These are phyloP conservation scores for Hysterium pulicare DNA, from an alignment of 2,329 filamentous ascomycete genomes.

Conservation along the genomic window DNA sequence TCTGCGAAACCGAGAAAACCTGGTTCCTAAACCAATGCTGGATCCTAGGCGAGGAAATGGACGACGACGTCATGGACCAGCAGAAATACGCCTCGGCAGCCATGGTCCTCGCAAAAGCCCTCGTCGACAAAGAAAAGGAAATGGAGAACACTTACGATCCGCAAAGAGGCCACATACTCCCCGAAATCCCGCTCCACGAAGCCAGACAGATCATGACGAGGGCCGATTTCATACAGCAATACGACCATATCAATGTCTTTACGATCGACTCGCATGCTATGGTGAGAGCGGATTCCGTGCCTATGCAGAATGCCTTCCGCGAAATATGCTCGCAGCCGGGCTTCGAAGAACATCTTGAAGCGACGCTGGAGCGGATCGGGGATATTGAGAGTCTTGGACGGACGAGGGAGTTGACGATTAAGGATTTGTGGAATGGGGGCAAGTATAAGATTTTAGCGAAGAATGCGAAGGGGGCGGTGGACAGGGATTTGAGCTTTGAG, in stretches of 20 bases:
- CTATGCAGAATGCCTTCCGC: slow-evolving; percentile 90
- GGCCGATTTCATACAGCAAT: slow-evolving; percentile 86
- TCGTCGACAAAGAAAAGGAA: slow-evolving; percentile 79
- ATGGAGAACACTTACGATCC: slow-evolving; percentile 61
- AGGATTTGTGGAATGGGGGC: slow-evolving; percentile 83
- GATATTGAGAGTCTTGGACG: slow-evolving; percentile 90
- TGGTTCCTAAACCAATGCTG: slow-evolving; percentile 78
- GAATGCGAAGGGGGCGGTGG: slow-evolving; percentile 26
- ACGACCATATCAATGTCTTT: slow-evolving; percentile 93
- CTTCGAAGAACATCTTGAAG: slow-evolving; percentile 79
- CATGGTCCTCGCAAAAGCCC: slow-evolving; percentile 86
- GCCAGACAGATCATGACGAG: slow-evolving; percentile 81
- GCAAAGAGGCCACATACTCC: slow-evolving; percentile 69
- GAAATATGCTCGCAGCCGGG: slow-evolving; percentile 74
- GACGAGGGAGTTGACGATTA: slow-evolving; percentile 92
- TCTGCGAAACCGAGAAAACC: slow-evolving; percentile 68
- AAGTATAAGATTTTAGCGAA: slow-evolving; percentile 56
- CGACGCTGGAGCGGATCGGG: slow-evolving; percentile 78
- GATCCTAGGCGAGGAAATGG: slow-evolving; percentile 73
- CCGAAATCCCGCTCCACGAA: slow-evolving; percentile 56
- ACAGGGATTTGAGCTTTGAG: slow-evolving; percentile 30
- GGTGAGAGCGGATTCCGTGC: slow-evolving; percentile 89
- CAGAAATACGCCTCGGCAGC: slow-evolving; percentile 93
- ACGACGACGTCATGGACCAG: slow-evolving; percentile 97
- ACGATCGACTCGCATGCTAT: slow-evolving; percentile 84